Percentiles rank a stretch among this genome's conserved stretches.
These are phyloP conservation scores for Colletotrichum brevisporum DNA, from an alignment of 2,329 filamentous ascomycete species.

Conservation along the genomic window DNA sequence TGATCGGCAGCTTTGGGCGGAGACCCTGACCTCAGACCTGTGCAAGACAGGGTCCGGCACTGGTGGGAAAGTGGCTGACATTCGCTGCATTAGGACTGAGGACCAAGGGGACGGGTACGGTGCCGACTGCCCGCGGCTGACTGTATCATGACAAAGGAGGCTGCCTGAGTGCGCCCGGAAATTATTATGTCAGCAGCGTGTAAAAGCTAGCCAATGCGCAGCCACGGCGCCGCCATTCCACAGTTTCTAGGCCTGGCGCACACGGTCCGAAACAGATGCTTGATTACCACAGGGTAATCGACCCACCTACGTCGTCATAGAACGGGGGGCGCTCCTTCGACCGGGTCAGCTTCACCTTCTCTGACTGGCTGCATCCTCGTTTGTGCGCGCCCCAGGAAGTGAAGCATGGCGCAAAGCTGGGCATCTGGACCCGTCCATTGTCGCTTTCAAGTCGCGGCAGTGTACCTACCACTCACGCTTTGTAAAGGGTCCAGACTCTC, in stretches of 20 bases:
- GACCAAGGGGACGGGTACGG: not conserved
- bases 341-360: conserved; percentile 11
- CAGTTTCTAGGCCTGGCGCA: not conserved
- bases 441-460: conserved; percentile 11
- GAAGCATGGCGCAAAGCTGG: conserved; percentile 26
- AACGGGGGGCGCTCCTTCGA: conserved; percentile 25
- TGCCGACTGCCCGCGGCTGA: not conserved
- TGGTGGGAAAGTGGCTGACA: conserved; percentile 3
- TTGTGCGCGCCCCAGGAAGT: conserved; percentile 25
- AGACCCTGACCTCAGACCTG: conserved; percentile 41
- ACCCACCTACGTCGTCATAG: conserved; percentile 33
- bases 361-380: conserved; percentile 20
- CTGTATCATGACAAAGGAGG: conserved; percentile 6
- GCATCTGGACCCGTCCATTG: conserved; percentile 16
- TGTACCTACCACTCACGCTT: not conserved
- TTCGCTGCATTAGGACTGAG: not conserved
- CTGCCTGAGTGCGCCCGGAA: too few relatives aligned
- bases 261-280: not conserved
- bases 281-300: conserved; percentile 17
- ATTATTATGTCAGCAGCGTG: not conserved
- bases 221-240: not conserved
- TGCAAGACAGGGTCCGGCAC: conserved; percentile 11
- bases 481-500: not conserved
- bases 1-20: conserved; percentile 37
- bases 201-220: not conserved